A percentile compares a stretch with the other conserved stretches of the same genome.
Conservation (phyloP, 306 rosid species). For the Aeschynomene evenia region DNA sequence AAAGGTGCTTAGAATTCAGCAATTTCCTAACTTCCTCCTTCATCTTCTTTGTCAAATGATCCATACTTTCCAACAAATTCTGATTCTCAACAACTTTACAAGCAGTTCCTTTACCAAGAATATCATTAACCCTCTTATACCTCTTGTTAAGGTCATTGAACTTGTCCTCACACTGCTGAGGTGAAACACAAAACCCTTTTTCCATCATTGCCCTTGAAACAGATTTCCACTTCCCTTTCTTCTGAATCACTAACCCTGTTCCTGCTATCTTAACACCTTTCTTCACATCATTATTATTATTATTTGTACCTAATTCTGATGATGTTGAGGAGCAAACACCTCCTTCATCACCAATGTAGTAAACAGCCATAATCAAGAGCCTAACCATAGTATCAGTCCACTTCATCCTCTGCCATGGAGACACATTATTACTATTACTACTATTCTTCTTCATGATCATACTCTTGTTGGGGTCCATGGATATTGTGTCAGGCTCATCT, state of each 20-base stretch:
- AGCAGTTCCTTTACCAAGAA: slow-evolving; percentile 91
- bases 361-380: slow-evolving; percentile 86
- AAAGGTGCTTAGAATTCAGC: slow-evolving; percentile 85
- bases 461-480: slow-evolving; percentile 55
- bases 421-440: background rate
- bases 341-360: slow-evolving; percentile 82
- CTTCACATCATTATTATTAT: slow-evolving; percentile 55
- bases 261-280: slow-evolving; percentile 14
- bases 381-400: slow-evolving; percentile 91
- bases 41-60: slow-evolving; percentile 56
- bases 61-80: slow-evolving; percentile 73
- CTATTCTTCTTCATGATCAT: slow-evolving; percentile 23
- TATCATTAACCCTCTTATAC: slow-evolving; percentile 92
- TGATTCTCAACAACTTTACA: slow-evolving; percentile 89
- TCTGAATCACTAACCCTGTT: slow-evolving; percentile 62
- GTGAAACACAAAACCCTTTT: slow-evolving; percentile 83
- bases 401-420: slow-evolving; percentile 98
- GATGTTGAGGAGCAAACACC: slow-evolving; percentile 28
- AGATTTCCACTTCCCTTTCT: slow-evolving; percentile 97
- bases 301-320: background rate
- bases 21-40: slow-evolving; percentile 78
- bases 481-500: slow-evolving; percentile 53
- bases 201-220: slow-evolving; percentile 96
- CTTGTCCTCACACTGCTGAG: slow-evolving; percentile 97
- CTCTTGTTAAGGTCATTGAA: slow-evolving; percentile 92